A percentile compares a stretch with the other conserved stretches of the same genome.
These are phyloP conservation scores for Talaromyces piceae DNA, from an alignment of 2,329 filamentous ascomycete species.

Conservation along the genomic window DNA sequence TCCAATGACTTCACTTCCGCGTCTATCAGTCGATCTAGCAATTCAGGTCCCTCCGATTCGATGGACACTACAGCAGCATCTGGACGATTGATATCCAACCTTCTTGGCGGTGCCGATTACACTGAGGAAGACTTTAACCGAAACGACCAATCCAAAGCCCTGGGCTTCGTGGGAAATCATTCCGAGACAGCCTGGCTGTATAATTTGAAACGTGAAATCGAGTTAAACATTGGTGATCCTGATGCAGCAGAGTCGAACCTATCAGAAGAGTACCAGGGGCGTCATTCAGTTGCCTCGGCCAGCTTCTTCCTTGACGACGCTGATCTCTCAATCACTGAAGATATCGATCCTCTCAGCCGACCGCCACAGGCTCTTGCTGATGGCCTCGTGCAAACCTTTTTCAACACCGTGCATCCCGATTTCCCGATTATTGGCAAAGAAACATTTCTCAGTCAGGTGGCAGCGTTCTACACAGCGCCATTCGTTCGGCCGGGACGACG, in stretches of 20 bases:
- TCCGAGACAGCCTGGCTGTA: slow-evolving; percentile 40
- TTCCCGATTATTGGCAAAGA: slow-evolving; percentile 37
- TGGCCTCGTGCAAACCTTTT: slow-evolving; percentile 33
- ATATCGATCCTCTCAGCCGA: slow-evolving; percentile 29
- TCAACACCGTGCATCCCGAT: slow-evolving; percentile 31
- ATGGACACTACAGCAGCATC: slow-evolving; percentile 15
- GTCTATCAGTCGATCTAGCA: slow-evolving; percentile 6
- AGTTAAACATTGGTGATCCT: slow-evolving; percentile 14
- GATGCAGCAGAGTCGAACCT: background rate
- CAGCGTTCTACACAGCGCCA: slow-evolving; percentile 26
- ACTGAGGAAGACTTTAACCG: slow-evolving; percentile 39
- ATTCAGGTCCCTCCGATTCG: slow-evolving; percentile 12
- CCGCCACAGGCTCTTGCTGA: slow-evolving; percentile 33
- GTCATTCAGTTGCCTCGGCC: slow-evolving; percentile 24
- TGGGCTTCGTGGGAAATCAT: slow-evolving; percentile 39
- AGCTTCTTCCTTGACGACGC: slow-evolving; percentile 37
- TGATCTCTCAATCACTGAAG: slow-evolving; percentile 25
- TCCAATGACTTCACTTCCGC: slow-evolving; percentile 10
- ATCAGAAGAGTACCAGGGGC: slow-evolving; percentile 15
- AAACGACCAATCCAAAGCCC: slow-evolving; percentile 30
- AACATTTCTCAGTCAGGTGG: slow-evolving; percentile 34
- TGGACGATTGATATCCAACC: slow-evolving; percentile 17
- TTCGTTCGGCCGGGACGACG: slow-evolving; percentile 29
- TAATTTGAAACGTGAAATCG: slow-evolving; percentile 31
- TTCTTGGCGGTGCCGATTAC: slow-evolving; percentile 31